Evolutionary conservation across 306 rosid species (phyloP).

Genomic region (Begonia loranthoides): DNA sequence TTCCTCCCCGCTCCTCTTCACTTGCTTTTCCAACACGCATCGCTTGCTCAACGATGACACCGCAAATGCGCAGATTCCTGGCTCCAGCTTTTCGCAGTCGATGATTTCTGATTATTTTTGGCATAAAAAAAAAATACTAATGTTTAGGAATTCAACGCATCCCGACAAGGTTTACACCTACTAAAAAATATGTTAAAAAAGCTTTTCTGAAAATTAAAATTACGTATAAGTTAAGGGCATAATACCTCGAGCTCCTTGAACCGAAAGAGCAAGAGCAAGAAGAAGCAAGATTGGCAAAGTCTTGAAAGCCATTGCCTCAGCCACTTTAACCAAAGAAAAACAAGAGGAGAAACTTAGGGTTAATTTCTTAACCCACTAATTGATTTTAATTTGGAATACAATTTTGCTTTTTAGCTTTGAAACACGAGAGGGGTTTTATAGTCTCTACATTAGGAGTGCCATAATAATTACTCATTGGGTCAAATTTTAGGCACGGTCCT

Average conservation of each 20-base stretch:
- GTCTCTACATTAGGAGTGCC: no score
- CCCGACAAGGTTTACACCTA: no score
- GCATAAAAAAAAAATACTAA: not conserved
- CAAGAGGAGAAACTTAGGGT: no score
- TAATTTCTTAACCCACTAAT: no score
- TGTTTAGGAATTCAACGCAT: no score
- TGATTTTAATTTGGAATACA: no score
- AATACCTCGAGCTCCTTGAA: conserved; percentile 36
- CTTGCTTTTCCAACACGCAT: conserved; percentile 63
- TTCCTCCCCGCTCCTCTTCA: conserved; percentile 47
- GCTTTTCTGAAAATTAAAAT: not conserved
- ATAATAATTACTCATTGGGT: no score
- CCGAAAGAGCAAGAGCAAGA: conserved; percentile 22
- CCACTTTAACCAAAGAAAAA: no score
- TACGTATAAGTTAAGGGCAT: not conserved
- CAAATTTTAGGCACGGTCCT: no score
- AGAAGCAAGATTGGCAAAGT: conserved; percentile 15
- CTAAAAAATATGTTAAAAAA: not conserved
- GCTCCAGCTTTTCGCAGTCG: conserved; percentile 41
- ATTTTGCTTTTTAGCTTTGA: no score
- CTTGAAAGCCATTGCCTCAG: conserved; percentile 2
- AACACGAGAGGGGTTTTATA: no score
- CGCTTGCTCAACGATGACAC: conserved; percentile 50
- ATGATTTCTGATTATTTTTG: conserved; percentile 19
- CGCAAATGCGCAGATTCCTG: conserved; percentile 45